Conservation (phyloP, 2,329 filamentous ascomycete genomes). For the Trematosphaeria pertusa region DNA sequence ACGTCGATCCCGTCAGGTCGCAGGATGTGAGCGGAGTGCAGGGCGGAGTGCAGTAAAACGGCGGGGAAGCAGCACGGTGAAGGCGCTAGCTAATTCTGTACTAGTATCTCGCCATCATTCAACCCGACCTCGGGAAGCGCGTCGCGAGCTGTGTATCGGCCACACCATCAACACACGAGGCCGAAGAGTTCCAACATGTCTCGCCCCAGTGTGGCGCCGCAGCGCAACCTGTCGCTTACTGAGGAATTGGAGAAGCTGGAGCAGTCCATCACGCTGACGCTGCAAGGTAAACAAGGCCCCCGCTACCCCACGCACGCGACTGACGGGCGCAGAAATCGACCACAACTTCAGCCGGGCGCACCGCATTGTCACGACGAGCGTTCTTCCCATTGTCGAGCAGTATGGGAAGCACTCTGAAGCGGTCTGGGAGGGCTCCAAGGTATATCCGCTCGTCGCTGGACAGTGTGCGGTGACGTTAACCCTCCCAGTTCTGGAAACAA, state of each 20-base stretch:
- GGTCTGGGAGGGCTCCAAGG: slow-evolving; percentile 97
- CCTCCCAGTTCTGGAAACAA: slow-evolving; percentile 92
- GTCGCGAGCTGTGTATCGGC: slow-evolving; percentile 16
- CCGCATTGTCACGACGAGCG: slow-evolving; percentile 91
- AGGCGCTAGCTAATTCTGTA: slow-evolving; percentile 18
- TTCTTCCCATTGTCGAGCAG: slow-evolving; percentile 90
- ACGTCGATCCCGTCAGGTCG: too few relatives aligned
- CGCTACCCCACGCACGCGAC: slow-evolving; percentile 31
- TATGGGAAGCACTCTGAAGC: slow-evolving; percentile 92
- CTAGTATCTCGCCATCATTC: slow-evolving; percentile 21
- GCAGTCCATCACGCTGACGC: slow-evolving; percentile 92
- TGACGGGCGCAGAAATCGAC: slow-evolving; percentile 78
- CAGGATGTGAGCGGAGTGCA: too few relatives aligned
- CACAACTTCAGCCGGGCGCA: slow-evolving; percentile 98
- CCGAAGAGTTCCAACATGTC: slow-evolving; percentile 52
- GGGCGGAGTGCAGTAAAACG: too few relatives aligned
- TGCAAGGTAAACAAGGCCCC: slow-evolving; percentile 70
- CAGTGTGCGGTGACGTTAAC: slow-evolving; percentile 10
- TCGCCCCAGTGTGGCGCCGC: slow-evolving; percentile 54
- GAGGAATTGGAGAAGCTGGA: slow-evolving; percentile 96
- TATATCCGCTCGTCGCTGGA: slow-evolving; percentile 42
- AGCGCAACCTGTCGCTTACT: slow-evolving; percentile 76
- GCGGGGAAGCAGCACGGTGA: slow-evolving; percentile 28
- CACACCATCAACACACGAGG: not conserved
- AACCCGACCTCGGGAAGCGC: slow-evolving; percentile 25